A percentile compares a stretch with the other conserved stretches of the same genome.
These are phyloP conservation scores for Rhizopogon roseolus DNA, from an alignment of 768 basidiomycete species.

Conservation along the genomic window DNA sequence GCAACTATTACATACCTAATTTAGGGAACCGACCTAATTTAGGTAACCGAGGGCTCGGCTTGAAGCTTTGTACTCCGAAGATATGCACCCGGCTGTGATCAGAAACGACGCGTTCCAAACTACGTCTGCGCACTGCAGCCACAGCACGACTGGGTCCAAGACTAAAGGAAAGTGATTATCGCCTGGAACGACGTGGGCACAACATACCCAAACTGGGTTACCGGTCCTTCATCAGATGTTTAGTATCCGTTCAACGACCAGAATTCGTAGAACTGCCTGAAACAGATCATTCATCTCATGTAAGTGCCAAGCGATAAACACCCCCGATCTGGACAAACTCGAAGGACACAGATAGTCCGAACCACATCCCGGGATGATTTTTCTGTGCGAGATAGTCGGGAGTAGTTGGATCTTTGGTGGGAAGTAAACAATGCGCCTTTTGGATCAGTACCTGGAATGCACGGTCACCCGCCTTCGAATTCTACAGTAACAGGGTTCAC, in stretches of 20 bases:
- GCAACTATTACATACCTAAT: too few species aligned
- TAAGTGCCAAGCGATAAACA: background rate
- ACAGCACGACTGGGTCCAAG: background rate
- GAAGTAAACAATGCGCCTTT: slow-evolving; percentile 3
- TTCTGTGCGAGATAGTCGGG: slow-evolving; percentile 9
- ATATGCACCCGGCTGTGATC: too few species aligned
- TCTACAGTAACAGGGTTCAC: slow-evolving; percentile 1
- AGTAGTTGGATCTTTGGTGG: slow-evolving; percentile 6
- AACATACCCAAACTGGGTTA: background rate
- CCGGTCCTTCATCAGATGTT: background rate
- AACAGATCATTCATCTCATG: background rate
- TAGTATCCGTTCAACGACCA: too few species aligned
- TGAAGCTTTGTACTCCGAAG: too few species aligned
- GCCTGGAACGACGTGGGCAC: background rate
- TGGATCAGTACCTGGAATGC: slow-evolving; percentile 6
- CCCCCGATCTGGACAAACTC: background rate
- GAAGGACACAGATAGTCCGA: background rate
- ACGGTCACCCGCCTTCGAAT: background rate
- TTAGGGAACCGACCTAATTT: too few species aligned
- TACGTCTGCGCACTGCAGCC: too few species aligned
- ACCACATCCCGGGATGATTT: slow-evolving; percentile 3
- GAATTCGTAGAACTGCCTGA: background rate
- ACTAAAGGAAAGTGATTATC: background rate
- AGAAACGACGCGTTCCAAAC: too few species aligned
- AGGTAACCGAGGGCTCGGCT: too few species aligned